Evolutionary conservation across 805 yeast species (phyloP).

Genomic region (Komagataella mondaviorum): DNA sequence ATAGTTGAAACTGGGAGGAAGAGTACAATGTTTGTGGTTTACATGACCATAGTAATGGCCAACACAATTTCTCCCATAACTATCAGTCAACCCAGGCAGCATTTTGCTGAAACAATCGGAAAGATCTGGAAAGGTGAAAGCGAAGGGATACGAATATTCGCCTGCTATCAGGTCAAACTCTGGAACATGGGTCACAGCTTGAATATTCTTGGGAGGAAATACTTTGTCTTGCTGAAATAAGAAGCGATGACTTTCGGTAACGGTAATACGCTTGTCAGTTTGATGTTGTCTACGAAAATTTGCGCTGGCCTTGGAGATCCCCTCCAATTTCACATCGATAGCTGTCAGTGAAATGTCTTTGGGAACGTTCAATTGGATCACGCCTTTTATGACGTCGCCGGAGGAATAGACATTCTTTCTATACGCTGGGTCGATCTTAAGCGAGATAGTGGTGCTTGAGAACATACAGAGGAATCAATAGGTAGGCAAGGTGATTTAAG

Average conservation of each 20-base stretch:
- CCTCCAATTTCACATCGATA: conserved; percentile 40
- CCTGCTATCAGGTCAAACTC: conserved; percentile 38
- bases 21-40: conserved; percentile 13
- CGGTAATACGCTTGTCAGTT: background rate
- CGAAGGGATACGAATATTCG: conserved; percentile 33
- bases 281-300: conserved; percentile 4
- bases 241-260: conserved; percentile 27
- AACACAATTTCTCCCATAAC: background rate
- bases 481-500: background rate
- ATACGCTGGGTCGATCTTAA: background rate
- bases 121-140: conserved; percentile 27
- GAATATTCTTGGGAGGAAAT: conserved; percentile 37
- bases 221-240: conserved; percentile 35
- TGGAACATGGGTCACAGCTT: conserved; percentile 26
- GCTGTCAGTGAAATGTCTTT: conserved; percentile 28
- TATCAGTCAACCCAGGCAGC: conserved; percentile 2
- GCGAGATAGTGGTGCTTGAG: background rate
- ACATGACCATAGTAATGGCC: conserved; percentile 1
- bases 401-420: background rate
- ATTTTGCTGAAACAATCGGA: conserved; percentile 19
- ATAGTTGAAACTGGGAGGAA: conserved; percentile 16
- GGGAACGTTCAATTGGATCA: conserved; percentile 22
- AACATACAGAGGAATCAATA: background rate
- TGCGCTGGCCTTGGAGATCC: conserved; percentile 18
- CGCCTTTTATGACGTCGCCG: conserved; percentile 26